Conservation (phyloP, 2,329 filamentous ascomycete species). For the Nemania diffusa region DNA sequence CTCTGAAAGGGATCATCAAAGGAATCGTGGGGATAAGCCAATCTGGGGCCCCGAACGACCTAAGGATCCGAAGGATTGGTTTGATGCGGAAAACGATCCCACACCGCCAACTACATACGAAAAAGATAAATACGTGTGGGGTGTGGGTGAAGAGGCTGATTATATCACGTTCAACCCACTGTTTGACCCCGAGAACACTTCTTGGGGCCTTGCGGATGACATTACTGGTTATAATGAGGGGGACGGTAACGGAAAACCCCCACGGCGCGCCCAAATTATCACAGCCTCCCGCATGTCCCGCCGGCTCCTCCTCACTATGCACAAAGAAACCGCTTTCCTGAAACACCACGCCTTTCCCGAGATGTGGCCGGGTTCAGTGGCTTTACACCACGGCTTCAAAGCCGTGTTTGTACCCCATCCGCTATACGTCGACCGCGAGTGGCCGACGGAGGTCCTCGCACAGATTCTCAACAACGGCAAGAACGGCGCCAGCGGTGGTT, state of each 20-base stretch:
- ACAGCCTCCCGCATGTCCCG: slow-evolving; percentile 86
- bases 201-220: slow-evolving; percentile 83
- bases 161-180: slow-evolving; percentile 92
- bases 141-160: slow-evolving; percentile 89
- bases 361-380: slow-evolving; percentile 92
- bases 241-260: slow-evolving; percentile 68
- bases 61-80: slow-evolving; percentile 73
- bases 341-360: slow-evolving; percentile 94
- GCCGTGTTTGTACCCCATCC: slow-evolving; percentile 72
- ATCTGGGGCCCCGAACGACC: slow-evolving; percentile 89
- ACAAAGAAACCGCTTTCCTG: slow-evolving; percentile 84
- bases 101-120: slow-evolving; percentile 77
- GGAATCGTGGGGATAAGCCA: slow-evolving; percentile 64
- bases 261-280: slow-evolving; percentile 87
- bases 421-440: slow-evolving; percentile 85
- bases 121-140: slow-evolving; percentile 85
- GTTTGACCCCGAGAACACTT: slow-evolving; percentile 88
- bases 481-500: slow-evolving; percentile 79
- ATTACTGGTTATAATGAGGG: slow-evolving; percentile 84
- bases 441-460: slow-evolving; percentile 83
- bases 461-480: slow-evolving; percentile 82
- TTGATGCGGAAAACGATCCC: slow-evolving; percentile 78
- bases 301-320: slow-evolving; percentile 85
- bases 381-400: slow-evolving; percentile 74
- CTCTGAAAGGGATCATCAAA: slow-evolving; percentile 52